Evolutionary conservation across 2,329 filamentous ascomycete genomes (phyloP), one percentile per base, ranked within the genome.

Genomic region (Elsinoe perseae): DNA sequence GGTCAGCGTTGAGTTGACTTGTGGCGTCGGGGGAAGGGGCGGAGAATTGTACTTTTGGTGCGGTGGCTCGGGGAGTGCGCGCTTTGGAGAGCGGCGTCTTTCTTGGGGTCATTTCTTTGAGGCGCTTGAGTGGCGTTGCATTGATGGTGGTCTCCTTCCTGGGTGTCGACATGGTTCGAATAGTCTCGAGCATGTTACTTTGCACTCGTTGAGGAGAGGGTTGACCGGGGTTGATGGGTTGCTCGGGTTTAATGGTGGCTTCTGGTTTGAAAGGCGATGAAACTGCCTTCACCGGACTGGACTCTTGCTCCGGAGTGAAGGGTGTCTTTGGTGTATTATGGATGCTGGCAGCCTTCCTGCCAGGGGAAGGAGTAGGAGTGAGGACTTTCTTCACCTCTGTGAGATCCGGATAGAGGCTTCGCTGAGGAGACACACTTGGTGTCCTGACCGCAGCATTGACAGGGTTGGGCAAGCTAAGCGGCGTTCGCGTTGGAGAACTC

Each of bases 81-180:
- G 65, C 57, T 55, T 73, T 72, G 58, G 71, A 69, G 23, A 70
- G 69, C 9, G 65, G 61, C 5, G 63, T 61, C 30, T 66, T 64
- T 54, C 69, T 69, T 36, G 66, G 70, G 2, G 62, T 62, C 50
- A 59, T 53, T 25, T 65, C 60, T 21, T 66, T 64, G 27, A 62
- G 52, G 20, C 68, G 66, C 60, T 74, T 74, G 6, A 71, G 60
- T 2, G 75, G 75, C 8, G 68, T 59, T 16, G 69, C 60, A 53
- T 27, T 61, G 56, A 65, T 67, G 30, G 66, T 60, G 4, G 68
- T 68, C 58, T 77, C 74, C 60, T 77, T 78, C 43, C 75, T 66
- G 4, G 75, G 75, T 0, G 75, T 78, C 0, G 73, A 74, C 52
- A 78, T 68, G 14, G 75, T 64, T 57, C 72, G 76, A 62, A 77